Evolutionary conservation across 441 rosid genomes (phyloP), one percentile per base, ranked within the genome.

Genomic region (Theobroma grandiflorum): DNA sequence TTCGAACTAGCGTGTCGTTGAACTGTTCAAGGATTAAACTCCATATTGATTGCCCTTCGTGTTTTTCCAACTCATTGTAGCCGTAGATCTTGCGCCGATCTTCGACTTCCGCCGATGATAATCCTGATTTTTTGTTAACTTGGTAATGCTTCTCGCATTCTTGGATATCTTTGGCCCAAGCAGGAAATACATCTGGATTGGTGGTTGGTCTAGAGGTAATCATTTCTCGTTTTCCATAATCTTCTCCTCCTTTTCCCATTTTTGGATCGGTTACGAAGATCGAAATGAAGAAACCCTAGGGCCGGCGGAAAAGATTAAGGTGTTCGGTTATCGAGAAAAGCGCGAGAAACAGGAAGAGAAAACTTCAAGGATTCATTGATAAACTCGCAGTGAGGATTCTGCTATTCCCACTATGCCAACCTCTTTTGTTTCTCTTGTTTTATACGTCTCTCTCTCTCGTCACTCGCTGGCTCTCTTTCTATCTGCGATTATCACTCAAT

Each of bases 1-100:
- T 84, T 52, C 87, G 82, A 53, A 86, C 89, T 0, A 88, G 83
- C 20, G 85, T 84, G n/a, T 88, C 90, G 16, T 88, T 83, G 72
- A 88, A 88, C 58, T 88, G 89, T 3, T 86, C 89, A 0, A 88
- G 37, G 58, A 86, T 74, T 10, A 86, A 75, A 35, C 81, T 80
- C 84, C 87, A 81, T 10, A 88, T 63, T 1, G 89, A 81, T 35
- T 68, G 76, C 14, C 85, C 85, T 40, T 88, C 85, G 38, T 84
- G 86, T 53, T 86, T 82, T 18, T 83, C 89, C 67, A 88, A 63
- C 71, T 88, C 88, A 35, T 88, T 88, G 12, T 9, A 76, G 11
- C 90, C 90, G 53, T 72, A 75, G 40, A 77, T 65, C 78, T 42
- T 37, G n/a, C 80, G 85, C 77, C 84, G 81, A 57, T 78, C 49